A percentile compares a stretch with the other conserved stretches of the same genome.
Evolutionary conservation across 2,329 filamentous ascomycete species (phyloP).

Genomic region (Pseudogymnoascus sp.): DNA sequence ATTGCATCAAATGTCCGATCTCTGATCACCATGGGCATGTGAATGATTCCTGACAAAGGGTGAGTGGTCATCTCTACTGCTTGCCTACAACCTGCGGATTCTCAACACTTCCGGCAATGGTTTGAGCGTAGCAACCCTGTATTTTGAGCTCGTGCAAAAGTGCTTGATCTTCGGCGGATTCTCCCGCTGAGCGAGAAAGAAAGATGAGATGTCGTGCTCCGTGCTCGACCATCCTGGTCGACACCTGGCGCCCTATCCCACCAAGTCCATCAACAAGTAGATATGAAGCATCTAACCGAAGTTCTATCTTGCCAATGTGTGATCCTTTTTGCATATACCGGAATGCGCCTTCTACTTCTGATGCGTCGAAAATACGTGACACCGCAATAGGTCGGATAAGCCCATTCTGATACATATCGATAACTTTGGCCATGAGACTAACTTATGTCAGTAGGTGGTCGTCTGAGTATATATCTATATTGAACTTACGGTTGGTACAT

Average conservation of each 20-base stretch:
- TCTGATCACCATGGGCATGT: constrained; percentile 27
- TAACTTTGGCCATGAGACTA: neutral
- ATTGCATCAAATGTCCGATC: neutral
- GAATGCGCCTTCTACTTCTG: constrained; percentile 11
- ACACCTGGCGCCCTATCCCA: constrained; percentile 17
- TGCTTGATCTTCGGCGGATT: constrained; percentile 19
- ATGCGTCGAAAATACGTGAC: neutral
- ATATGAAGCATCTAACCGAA: constrained; percentile 22
- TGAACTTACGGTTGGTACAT: neutral
- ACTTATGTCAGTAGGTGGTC: neutral
- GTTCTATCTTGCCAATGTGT: constrained; percentile 15
- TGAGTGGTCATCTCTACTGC: constrained; percentile 2
- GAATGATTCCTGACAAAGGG: constrained; percentile 18
- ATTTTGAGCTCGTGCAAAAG: constrained; percentile 17
- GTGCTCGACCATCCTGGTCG: neutral
- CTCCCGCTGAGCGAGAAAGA: constrained; percentile 24
- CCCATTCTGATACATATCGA: neutral
- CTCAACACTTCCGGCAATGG: constrained; percentile 15
- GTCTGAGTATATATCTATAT: neutral
- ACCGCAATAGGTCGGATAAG: neutral
- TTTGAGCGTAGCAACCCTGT: constrained; percentile 15
- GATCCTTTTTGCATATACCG: constrained; percentile 14
- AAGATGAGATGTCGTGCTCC: neutral
- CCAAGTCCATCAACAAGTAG: constrained; percentile 21
- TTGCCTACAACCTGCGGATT: constrained; percentile 9